Evolutionary conservation across 2,329 filamentous ascomycete species (phyloP), one percentile per base, ranked within the genome.

Genomic region (Botrytis pseudocinerea): DNA sequence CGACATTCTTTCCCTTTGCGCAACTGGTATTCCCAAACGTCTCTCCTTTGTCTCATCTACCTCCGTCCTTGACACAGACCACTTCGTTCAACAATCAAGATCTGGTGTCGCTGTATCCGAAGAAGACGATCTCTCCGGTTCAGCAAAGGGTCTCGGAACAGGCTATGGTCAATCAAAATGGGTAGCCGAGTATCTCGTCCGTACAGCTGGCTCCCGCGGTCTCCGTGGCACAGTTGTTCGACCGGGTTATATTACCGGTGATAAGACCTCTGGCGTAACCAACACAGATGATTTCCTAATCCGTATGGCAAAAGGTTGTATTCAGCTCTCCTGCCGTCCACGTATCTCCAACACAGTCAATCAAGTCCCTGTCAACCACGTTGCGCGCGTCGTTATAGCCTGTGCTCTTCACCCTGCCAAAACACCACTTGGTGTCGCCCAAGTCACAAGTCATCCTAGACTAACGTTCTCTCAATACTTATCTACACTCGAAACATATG

Each of bases 141-240:
- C 93, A 79, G 87, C 90, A 57, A 90, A 85, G 70, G 93, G 93
- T 46, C 89, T 98, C 2, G 90, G 90, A 57, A 97, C 93, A 1
- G 95, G 95, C 8, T 98, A 98, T 79, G 95, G 95, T 4, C 95
- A 98, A 82, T 90, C 89, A 76, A 98, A 98, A 84, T 98, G 94
- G 94, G 92, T 85, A 54, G 84, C 85, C 12, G 88, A 91, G 78
- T 83, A 88, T 68, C 86, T 98, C 65, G 88, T 94, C 35, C 88
- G 93, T 38, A 92, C 93, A 81, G 95, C 95, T 40, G 93, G 94
- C 68, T 85, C 85, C 73, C 88, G 93, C 72, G 95, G 95, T 20
- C 88, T 98, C 2, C 85, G 83, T 25, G 95, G 93, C 25, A 87
- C 91, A 35, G 89, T 97, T 60, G 85, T 97, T 66, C 90, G 95